These are phyloP conservation scores for Ceratocystis huliohia DNA, from an alignment of 2,329 filamentous ascomycete genomes.

Conservation along the genomic window DNA sequence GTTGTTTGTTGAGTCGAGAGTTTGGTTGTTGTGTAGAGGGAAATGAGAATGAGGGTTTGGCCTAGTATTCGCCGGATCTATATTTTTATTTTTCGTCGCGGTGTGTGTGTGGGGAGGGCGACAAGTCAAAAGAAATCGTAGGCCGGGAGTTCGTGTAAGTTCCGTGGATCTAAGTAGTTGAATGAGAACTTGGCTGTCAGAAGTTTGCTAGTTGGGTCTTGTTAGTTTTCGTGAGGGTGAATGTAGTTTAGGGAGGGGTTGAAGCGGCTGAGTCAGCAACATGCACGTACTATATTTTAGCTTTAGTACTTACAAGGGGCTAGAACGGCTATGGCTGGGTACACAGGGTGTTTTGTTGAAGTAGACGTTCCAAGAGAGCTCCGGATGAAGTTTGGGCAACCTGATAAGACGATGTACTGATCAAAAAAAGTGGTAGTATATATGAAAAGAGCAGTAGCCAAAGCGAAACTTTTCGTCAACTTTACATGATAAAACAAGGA, in stretches of 20 bases:
- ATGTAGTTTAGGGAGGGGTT: conserved; percentile 7
- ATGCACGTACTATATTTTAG: neutral
- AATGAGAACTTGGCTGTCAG: neutral
- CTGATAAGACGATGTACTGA: too few species aligned
- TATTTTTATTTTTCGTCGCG: neutral
- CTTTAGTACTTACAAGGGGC: neutral
- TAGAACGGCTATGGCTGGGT: neutral
- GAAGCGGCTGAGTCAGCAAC: conserved; percentile 1
- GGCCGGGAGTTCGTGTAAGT: neutral
- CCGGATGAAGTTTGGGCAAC: too few species aligned
- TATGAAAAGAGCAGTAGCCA: too few species aligned
- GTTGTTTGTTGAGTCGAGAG: neutral
- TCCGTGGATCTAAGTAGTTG: neutral
- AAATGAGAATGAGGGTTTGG: neutral
- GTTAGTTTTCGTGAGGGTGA: neutral
- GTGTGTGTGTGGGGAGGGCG: neutral
- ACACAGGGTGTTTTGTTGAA: neutral
- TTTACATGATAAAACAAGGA: too few species aligned
- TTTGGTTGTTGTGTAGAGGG: neutral
- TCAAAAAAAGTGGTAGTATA: too few species aligned
- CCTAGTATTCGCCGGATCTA: neutral
- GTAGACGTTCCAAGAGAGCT: too few species aligned
- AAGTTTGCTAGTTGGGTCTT: neutral
- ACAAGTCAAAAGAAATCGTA: neutral
- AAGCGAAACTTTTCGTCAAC: too few species aligned